Base-by-base conservation (phyloP, 495 filamentous ascomycete genomes). In the Venustampulla echinocandica region DNA sequence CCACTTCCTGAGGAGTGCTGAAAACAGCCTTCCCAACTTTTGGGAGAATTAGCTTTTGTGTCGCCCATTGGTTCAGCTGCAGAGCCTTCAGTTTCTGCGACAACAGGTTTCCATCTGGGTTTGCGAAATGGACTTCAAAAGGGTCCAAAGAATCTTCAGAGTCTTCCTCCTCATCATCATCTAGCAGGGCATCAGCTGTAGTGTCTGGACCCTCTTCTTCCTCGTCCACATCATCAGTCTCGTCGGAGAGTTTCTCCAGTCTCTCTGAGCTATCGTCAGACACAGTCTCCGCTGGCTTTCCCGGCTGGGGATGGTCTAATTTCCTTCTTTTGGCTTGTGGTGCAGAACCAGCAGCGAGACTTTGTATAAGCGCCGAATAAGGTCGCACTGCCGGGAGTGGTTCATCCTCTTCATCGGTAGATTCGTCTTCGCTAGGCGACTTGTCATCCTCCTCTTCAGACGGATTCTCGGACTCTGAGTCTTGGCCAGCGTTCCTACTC, bases 71-170 rank as follows among this genome's bases (percentile, higher is more conserved):
- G 25, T 75, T 74, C 11, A 71, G 62, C 53, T 81, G 61, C 20
- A 90, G 65, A 6, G 65, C 61, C 24, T 67, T 65, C 7, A 77
- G 32, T 39, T 69, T 69, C 51, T 62, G 62, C 7, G 66, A 62
- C 2, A 88, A 52, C 15, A 71, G 62, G 4, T 71, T 65, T 30
- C 81, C 75, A 14, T 84, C 74, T 1, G 77, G 74, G 17, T 65
- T 64, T 22, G 75, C 73, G 63, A 95, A 90, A 61, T 95, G 90
- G 25, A 69, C 66, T 39, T 89, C 79, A 57, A 93, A 95, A 2
- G 85, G 81, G 61, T 94, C 89, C 1, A 69, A 68, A 20, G 62
- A 60, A 64, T 79, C 69, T 23, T 71, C 67, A 15, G 72, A 61
- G 37, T 79, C 74, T 30, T 71, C 68, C n/a, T 61, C 54, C 13